Base-by-base conservation (phyloP, 1,139 yeast genomes). In the Wickerhamomyces sp. region DNA sequence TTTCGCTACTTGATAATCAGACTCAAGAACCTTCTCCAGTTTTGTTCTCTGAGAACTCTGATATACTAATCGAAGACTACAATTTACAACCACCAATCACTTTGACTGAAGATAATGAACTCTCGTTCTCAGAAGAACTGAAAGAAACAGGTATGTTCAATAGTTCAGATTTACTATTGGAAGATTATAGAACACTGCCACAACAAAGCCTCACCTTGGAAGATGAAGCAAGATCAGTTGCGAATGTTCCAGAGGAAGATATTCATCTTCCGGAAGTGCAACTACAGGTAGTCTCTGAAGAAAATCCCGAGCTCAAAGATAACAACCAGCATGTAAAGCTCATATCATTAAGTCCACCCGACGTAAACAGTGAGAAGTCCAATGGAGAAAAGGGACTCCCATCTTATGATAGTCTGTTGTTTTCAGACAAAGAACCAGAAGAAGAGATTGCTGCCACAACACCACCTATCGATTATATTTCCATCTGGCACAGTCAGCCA, bases 401-500 rank as follows among this genome's bases (percentile, higher is more conserved):
- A 9, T 49, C 58, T 1, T 58, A 46, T 45, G 48, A 56, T 40
- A 55, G 58, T 18, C 43, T 53, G 2, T 39, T 58, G 18, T 58
- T 56, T 40, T 52, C 50, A 42, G 61, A 58, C 33, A 57, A 54
- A 40, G 51, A 45, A 8, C 57, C 61, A 7, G 45, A 43, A 5
- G 52, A 54, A 7, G 44, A 31, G 8, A 43, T 18, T 8, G 5
- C 34, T 13, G 7, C 10, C 5, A 11, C 30, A 2, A 37, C 51
- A 2, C 51, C 54, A 18, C 51, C 58, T 26, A 47, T 55, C 6
- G 59, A 52, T 36, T 58, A 53, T 41, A 53, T 58, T 32, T 49
- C 55, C 13, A 58, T 58, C 18, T 58, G 62, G 62, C 54, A 56
- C 38, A 53, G 49, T 41, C 52, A 50, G 14, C 58, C 60, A 27